A percentile compares a stretch with the other conserved stretches of the same genome.
phyloP scores from a whole-genome alignment of 768 basidiomycete genomes.

The Suillus occidentalis region DNA sequence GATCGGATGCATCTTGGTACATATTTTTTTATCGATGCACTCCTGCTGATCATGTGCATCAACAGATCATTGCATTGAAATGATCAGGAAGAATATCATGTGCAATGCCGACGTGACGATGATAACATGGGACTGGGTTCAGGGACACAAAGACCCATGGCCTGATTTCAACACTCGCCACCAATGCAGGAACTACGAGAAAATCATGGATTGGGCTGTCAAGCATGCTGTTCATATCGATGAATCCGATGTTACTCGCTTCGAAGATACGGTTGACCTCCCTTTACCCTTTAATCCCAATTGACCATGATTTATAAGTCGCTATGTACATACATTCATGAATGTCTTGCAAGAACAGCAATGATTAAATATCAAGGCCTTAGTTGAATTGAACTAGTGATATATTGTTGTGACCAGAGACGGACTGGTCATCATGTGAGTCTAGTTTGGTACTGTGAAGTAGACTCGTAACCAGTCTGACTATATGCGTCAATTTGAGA shows the following conservation, averaged over 20 bases:
- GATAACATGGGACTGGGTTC: conserved; percentile 15
- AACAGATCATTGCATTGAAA: conserved; percentile 12
- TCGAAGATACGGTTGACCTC: not conserved
- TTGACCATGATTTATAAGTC: not conserved
- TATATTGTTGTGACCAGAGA: not conserved
- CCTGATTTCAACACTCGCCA: not conserved
- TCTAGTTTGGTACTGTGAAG: too few relatives aligned
- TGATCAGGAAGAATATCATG: conserved; percentile 14
- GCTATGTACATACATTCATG: not conserved
- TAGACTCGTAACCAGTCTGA: too few relatives aligned
- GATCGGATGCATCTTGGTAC: conserved; percentile 11
- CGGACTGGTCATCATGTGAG: too few relatives aligned
- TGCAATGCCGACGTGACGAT: conserved; percentile 13
- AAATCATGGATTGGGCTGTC: conserved; percentile 1
- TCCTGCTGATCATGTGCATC: not conserved
- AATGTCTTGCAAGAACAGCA: not conserved
- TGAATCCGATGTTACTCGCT: not conserved
- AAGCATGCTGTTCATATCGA: conserved; percentile 1
- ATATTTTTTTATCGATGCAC: not conserved
- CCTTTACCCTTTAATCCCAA: not conserved
- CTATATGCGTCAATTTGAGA: too few relatives aligned
- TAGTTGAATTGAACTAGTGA: not conserved
- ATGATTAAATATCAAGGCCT: not conserved
- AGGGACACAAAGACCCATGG: not conserved
- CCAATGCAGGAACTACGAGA: conserved; percentile 6